Base-by-base conservation (phyloP, 164 flowering plant genomes). In the Liquidambar formosana region DNA sequence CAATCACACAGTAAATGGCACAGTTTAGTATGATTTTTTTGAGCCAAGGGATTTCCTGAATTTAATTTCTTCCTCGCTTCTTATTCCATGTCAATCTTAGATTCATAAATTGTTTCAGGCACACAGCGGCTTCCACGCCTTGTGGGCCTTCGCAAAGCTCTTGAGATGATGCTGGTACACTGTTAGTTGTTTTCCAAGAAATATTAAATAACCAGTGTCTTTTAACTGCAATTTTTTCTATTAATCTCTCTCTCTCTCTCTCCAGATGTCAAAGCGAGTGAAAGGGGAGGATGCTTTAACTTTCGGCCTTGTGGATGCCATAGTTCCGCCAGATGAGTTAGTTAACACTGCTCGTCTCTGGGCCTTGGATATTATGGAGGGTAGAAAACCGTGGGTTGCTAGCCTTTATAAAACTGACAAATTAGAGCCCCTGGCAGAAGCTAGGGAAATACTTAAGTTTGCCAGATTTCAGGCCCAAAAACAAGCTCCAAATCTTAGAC, bases 71-170 rank as follows among this genome's bases (percentile, higher is more conserved):
- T 59, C 57, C 56, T 21, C 33, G 26, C 52, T 28, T 16, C n/a
- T 8, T 67, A 8, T 33, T 2, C 41, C 6, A 6, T 54, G 10
- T 38, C 19, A 58, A 57, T 28, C 58, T 75, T 33, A 70, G 41
- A 27, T 46, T 25, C 49, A 8, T 77, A 53, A 75, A 70, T 67
- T 80, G 57, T 47, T 62, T 71, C 84, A 95, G 99, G 98, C 23
- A 95, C 99, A 1, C 99, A 95, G 69, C 81, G 97, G 48, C 98
- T 95, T 77, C 99, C 99, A 14, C 97, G 99, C 33, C 94, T 95
- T 75, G 97, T 95, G 57, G 98, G 99, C 12, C 85, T 91, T 53
- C 46, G 93, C 26, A 95, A 89, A 78, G 83, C 96, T 58, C 95
- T 95, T 80, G 97, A 91, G 79, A 95, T 95, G 96, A 93, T 95